A percentile compares a stretch with the other conserved stretches of the same genome.
Conservation (phyloP, 305 asterid genomes). For the Solanum aculeatissimum region DNA sequence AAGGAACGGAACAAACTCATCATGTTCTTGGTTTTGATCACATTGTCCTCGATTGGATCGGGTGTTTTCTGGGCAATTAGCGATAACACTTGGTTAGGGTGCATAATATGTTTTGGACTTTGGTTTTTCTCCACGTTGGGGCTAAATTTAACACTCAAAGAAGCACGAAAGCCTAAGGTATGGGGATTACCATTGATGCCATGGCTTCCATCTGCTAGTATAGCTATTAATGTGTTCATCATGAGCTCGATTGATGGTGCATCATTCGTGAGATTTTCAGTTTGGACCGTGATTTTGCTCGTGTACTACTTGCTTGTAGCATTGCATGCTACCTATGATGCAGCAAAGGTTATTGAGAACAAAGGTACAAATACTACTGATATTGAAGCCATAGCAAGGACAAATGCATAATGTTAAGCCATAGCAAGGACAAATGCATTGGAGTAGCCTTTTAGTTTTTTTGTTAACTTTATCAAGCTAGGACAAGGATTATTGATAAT, state of each 20-base stretch:
- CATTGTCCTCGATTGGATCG: conserved; percentile 30
- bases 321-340: conserved; percentile 23
- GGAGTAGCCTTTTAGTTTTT: not conserved
- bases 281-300: conserved; percentile 55
- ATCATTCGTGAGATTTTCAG: conserved; percentile 50
- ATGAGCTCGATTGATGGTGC: conserved; percentile 62
- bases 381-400: not conserved
- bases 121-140: conserved; percentile 61
- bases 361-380: not conserved
- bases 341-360: not conserved
- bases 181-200: conserved; percentile 90
- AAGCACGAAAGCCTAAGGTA: conserved; percentile 39
- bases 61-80: conserved; percentile 46
- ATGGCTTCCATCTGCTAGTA: conserved; percentile 70
- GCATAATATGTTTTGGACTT: conserved; percentile 31
- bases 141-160: conserved; percentile 35
- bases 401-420: no score
- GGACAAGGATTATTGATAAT: not conserved
- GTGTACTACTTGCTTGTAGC: conserved; percentile 59
- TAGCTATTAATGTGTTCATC: conserved; percentile 62
- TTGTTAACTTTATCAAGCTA: not conserved
- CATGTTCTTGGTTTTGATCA: conserved; percentile 24
- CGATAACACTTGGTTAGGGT: conserved; percentile 46
- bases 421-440: not conserved
- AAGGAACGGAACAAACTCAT: conserved; percentile 26